Evolutionary conservation across 306 rosid species (phyloP).

Genomic region (Cicer bijugum): DNA sequence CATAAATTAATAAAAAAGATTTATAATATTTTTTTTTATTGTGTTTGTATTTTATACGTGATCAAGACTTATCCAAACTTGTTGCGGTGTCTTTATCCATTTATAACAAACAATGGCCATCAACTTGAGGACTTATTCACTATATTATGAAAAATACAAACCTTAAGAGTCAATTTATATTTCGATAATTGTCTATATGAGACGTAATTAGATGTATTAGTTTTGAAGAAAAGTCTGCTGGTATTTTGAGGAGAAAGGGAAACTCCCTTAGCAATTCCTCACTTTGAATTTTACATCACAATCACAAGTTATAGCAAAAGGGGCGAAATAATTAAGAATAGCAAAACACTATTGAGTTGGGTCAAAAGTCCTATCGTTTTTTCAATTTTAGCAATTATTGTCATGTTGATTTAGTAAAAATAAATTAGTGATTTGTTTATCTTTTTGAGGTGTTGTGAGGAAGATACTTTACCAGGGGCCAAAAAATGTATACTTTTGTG

Average conservation of each 20-base stretch:
- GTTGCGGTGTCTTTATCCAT: not conserved
- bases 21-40: not conserved
- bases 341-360: not conserved
- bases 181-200: not conserved
- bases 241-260: slow-evolving; percentile 39
- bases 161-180: not conserved
- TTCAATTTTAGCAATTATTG: slow-evolving; percentile 36
- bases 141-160: slow-evolving; percentile 18
- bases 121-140: slow-evolving; percentile 24
- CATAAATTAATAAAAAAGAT: too few relatives aligned
- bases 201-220: slow-evolving; percentile 23
- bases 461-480: not conserved
- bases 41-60: not conserved
- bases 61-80: slow-evolving; percentile 9
- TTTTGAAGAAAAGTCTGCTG: slow-evolving; percentile 39
- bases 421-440: slow-evolving; percentile 29
- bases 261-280: slow-evolving; percentile 19
- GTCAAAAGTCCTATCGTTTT: slow-evolving; percentile 39
- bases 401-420: slow-evolving; percentile 25
- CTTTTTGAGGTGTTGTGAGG: not conserved
- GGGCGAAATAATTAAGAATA: slow-evolving; percentile 8
- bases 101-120: not conserved
- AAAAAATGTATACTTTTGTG: not conserved
- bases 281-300: not conserved
- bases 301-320: not conserved